phyloP scores from a whole-genome alignment of 306 rosid genomes.

The Casuarina cunninghamiana region DNA sequence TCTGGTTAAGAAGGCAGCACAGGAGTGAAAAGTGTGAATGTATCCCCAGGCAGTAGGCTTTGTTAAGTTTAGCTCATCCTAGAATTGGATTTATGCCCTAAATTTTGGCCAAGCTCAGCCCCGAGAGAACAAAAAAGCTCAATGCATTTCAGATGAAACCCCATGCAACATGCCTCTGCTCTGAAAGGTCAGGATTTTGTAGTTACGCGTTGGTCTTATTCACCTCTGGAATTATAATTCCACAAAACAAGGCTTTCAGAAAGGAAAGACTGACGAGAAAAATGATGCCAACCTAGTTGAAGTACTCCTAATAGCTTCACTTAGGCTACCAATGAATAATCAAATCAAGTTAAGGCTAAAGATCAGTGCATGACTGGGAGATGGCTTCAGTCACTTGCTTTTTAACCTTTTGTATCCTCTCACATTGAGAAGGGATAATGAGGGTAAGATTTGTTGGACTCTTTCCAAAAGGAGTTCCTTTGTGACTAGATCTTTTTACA shows the following conservation, averaged over 20 bases:
- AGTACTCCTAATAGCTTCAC: not conserved
- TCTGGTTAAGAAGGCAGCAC: not conserved
- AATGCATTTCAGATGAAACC: not conserved
- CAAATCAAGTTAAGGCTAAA: not conserved
- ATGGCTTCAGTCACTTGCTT: no score
- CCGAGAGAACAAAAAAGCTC: not conserved
- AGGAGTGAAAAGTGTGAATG: not conserved
- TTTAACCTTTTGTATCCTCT: no score
- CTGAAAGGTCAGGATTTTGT: not conserved
- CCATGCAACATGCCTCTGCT: conserved; percentile 6
- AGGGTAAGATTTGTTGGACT: no score
- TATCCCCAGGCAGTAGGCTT: not conserved
- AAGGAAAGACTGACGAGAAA: not conserved
- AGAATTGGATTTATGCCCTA: not conserved
- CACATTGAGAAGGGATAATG: no score
- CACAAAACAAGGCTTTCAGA: not conserved
- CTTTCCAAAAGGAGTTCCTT: no score
- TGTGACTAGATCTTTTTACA: no score
- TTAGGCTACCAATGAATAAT: not conserved
- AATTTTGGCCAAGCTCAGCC: not conserved
- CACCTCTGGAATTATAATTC: not conserved
- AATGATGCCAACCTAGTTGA: not conserved
- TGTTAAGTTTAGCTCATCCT: not conserved
- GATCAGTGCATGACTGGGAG: no score
- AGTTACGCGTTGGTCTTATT: not conserved